A percentile compares a stretch with the other conserved stretches of the same genome.
These are phyloP conservation scores for Brasilioporus rufonigricans DNA, from an alignment of 768 basidiomycete species.

Conservation along the genomic window DNA sequence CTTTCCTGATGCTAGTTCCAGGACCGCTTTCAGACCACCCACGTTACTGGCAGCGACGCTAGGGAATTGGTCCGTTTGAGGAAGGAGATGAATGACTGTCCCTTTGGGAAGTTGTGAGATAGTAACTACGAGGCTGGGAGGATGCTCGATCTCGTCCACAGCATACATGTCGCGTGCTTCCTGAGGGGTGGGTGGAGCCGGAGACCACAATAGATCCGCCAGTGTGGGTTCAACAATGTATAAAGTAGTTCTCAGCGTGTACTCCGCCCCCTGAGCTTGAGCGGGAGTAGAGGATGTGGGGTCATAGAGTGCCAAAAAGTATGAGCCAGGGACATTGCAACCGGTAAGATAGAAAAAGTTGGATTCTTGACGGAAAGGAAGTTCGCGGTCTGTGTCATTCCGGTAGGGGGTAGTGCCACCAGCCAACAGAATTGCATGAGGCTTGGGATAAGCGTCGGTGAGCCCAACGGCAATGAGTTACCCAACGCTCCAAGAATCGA, in stretches of 20 bases:
- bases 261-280: conserved; percentile 37
- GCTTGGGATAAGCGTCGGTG: conserved; percentile 35
- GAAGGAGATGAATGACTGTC: conserved; percentile 66
- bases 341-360: conserved; percentile 90
- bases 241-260: conserved; percentile 50
- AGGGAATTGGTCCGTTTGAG: conserved; percentile 32
- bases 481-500: background rate
- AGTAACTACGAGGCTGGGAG: conserved; percentile 41
- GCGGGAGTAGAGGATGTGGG: conserved; percentile 23
- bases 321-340: conserved; percentile 69
- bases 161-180: conserved; percentile 55
- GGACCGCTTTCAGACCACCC: conserved; percentile 5
- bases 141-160: conserved; percentile 57
- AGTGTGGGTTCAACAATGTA: conserved; percentile 78
- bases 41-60: background rate
- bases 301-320: conserved; percentile 59
- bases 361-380: conserved; percentile 71
- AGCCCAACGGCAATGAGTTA: background rate
- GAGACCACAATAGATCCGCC: conserved; percentile 84
- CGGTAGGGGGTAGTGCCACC: conserved; percentile 63
- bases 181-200: conserved; percentile 70
- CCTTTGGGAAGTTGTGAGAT: conserved; percentile 48
- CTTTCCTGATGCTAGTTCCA: conserved; percentile 3
- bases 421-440: conserved; percentile 66
- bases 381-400: conserved; percentile 84